phyloP scores from a whole-genome alignment of 306 rosid genomes.

The Prunus campanulata region DNA sequence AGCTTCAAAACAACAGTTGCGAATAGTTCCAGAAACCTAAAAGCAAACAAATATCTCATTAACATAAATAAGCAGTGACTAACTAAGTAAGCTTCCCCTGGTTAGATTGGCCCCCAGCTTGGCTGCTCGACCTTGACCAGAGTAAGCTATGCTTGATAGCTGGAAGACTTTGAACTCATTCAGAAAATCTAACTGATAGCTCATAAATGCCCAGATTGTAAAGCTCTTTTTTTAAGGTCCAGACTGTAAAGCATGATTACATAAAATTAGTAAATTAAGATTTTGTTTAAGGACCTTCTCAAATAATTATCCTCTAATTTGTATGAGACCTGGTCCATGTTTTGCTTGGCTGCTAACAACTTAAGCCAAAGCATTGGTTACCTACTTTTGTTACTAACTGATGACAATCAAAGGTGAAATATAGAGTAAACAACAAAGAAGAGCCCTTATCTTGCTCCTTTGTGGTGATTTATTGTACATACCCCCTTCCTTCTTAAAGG shows the following conservation, averaged over 20 bases:
- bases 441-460: not conserved
- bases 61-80: conserved; percentile 15
- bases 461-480: conserved; percentile 31
- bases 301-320: not conserved
- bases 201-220: not conserved
- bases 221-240: not conserved
- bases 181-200: not conserved
- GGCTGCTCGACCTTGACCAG: not conserved
- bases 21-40: conserved; percentile 89
- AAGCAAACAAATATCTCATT: conserved; percentile 18
- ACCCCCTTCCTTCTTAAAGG: conserved; percentile 92
- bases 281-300: not conserved
- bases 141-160: not conserved
- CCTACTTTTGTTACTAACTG: not conserved
- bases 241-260: too few species aligned
- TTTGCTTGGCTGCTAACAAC: conserved; percentile 2
- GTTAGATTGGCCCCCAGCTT: conserved; percentile 3
- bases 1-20: conserved; percentile 94
- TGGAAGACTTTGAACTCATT: not conserved
- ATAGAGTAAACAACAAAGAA: conserved; percentile 3
- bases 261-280: too few species aligned
- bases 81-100: not conserved
- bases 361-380: not conserved
- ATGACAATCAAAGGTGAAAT: conserved; percentile 17
- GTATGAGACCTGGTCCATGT: not conserved